Conservation (phyloP, 176 grass and related monocot species). For the Sorghum bicolor region Sorghum_bicolor_NCBIv3 NC_012873.2:53632001-53632500, state of each 20-base stretch:
- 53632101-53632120: background rate
- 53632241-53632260: background rate
- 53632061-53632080: background rate
- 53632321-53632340: background rate
- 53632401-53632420: background rate
- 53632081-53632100: background rate
- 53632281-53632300: background rate
- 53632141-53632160: background rate
- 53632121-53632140: background rate
- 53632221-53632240: background rate
- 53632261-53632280: background rate
- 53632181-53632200: background rate
- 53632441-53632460: background rate
- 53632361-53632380: background rate
- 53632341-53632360: background rate
- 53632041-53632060: background rate
- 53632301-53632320: background rate
- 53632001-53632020: background rate
- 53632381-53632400: background rate
- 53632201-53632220: background rate
- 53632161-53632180: background rate
- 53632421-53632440: background rate
- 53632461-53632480: background rate
- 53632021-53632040: background rate
- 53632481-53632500: background rate